A percentile compares a stretch with the other conserved stretches of the same genome.
These are phyloP conservation scores for Pythium dissimile DNA, from an alignment of 352 stramenopile species.

Conservation along the genomic window DNA sequence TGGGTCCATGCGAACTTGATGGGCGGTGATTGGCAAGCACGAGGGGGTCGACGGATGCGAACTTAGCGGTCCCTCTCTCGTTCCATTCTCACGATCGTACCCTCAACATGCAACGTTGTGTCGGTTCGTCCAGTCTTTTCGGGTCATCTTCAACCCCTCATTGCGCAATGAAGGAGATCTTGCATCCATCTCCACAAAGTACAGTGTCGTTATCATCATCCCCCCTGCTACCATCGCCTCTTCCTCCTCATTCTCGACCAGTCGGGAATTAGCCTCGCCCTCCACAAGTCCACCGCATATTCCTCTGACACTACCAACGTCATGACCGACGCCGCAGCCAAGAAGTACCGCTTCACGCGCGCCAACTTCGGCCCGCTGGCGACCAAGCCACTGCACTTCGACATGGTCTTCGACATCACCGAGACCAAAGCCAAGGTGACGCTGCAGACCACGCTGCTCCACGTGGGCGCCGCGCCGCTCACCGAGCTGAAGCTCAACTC, in stretches of 20 bases:
- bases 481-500: slow-evolving; percentile 66
- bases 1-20: background rate
- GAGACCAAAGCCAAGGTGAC: slow-evolving; percentile 57
- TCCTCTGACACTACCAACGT: background rate
- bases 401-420: slow-evolving; percentile 81
- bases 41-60: background rate
- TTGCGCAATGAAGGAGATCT: slow-evolving; percentile 8
- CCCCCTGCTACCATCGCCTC: background rate
- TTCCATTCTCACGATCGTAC: slow-evolving; percentile 3
- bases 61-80: background rate
- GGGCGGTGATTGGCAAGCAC: slow-evolving; percentile 16
- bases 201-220: background rate
- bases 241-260: background rate
- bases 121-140: background rate
- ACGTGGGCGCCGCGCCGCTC: slow-evolving; percentile 35
- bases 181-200: slow-evolving; percentile 7
- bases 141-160: slow-evolving; percentile 1
- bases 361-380: slow-evolving; percentile 58
- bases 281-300: slow-evolving; percentile 2
- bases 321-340: slow-evolving; percentile 18
- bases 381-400: slow-evolving; percentile 72
- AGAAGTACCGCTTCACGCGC: slow-evolving; percentile 75
- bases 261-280: slow-evolving; percentile 20
- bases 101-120: slow-evolving; percentile 1
- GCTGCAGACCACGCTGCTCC: slow-evolving; percentile 66